phyloP scores from a whole-genome alignment of 257 asterid species.

The Solanum neorickii region DNA sequence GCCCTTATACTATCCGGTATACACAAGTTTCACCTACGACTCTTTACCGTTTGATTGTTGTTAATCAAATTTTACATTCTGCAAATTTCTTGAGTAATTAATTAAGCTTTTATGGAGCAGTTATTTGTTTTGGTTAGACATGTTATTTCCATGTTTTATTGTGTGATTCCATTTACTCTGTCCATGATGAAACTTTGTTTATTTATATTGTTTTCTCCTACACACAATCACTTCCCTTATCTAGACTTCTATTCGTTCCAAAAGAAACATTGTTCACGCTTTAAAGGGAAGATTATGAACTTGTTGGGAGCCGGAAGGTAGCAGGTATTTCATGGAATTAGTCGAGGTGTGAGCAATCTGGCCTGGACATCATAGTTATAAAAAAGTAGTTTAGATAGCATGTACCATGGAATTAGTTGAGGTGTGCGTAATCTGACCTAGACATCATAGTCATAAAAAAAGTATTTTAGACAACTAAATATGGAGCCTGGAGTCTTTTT shows the following conservation, averaged over 20 bases:
- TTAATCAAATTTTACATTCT: background rate
- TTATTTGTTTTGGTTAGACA: background rate
- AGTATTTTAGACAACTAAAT: background rate
- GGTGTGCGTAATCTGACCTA: background rate
- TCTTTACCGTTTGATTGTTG: background rate
- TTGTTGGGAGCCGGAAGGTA: background rate
- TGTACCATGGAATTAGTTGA: background rate
- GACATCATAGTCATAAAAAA: background rate
- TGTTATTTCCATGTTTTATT: background rate
- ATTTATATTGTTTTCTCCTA: background rate
- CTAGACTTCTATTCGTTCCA: background rate
- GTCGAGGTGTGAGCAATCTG: background rate
- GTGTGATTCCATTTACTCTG: background rate
- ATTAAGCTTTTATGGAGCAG: background rate
- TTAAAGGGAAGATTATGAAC: background rate
- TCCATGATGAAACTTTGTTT: background rate
- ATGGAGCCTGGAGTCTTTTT: background rate
- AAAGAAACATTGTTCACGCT: background rate
- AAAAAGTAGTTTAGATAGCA: background rate
- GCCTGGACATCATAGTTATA: background rate
- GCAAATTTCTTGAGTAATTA: background rate
- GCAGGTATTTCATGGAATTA: background rate
- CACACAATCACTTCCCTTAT: background rate
- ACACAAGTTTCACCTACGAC: background rate
- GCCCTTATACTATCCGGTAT: conserved; percentile 65